Base-by-base conservation (phyloP, 768 basidiomycete genomes). In the Leccinum uliginosum region DNA sequence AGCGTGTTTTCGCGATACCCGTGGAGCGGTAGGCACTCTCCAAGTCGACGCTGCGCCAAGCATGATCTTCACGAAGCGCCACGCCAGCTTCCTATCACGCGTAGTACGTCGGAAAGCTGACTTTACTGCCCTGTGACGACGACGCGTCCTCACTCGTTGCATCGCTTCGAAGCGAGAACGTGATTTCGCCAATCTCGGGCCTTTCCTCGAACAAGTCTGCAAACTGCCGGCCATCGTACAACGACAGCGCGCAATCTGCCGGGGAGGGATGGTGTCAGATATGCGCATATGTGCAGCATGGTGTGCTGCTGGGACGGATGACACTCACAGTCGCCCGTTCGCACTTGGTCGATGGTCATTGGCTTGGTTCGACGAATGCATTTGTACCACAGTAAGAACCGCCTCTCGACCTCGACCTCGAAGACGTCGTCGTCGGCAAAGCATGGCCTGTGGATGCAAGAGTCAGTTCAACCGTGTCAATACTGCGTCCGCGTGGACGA, bases 301-400 rank as follows among this genome's bases (percentile, higher is more conserved):
- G 11, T 21, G n/a, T 7, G 12, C 26, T n/a, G 21, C 2, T 4
- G 35, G 1, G 17, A 19, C 9, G 10, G 34, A 32, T 5, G 11
- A 30, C 24, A 54, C 65, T 51, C 55, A 66, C 65, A 38, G 21
- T 60, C 10, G 19, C 56, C 66, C 6, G 64, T 65, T 11, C 65
- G 65, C 4, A 66, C 40, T 63, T 68, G 66, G 32, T 66, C 66
- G 21, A 68, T 47, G 15, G 58, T 53, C 40, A 49, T 50, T 17
- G 48, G 60, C 10, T 56, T 56, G 48, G 66, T 69, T 45, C 67
- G 66, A 53, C 67, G 65, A 38, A 67, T 64, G 24, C 66, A 69
- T 54, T 51, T 62, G 60, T 67, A 67, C 32, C 59, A 7, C 0
- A 67, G 34, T 19, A 67, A n/a, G 24, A 59, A 67, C 35, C 60